phyloP scores from a whole-genome alignment of 768 basidiomycete genomes.

The Termitomyces eurrhizus region DNA sequence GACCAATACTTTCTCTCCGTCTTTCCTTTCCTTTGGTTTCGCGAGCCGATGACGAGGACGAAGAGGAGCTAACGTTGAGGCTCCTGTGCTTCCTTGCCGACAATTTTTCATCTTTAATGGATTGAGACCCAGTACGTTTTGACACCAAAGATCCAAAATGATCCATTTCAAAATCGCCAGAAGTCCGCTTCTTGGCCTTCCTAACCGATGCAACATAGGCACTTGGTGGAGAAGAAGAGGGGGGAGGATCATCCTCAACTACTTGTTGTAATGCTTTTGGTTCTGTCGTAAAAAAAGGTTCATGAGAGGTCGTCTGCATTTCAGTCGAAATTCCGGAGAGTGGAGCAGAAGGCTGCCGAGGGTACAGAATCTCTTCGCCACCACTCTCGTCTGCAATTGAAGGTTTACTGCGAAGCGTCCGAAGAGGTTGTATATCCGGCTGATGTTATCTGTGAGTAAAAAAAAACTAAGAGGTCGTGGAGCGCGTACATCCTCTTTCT shows the following conservation, averaged over 20 bases:
- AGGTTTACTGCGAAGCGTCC: conserved; percentile 52
- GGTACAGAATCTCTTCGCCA: conserved; percentile 87
- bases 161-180: conserved; percentile 81
- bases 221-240: conserved; percentile 55
- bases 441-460: conserved; percentile 20
- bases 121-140: conserved; percentile 36
- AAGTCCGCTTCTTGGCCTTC: conserved; percentile 69
- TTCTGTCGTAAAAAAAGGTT: conserved; percentile 22
- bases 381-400: conserved; percentile 83
- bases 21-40: conserved; percentile 51
- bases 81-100: conserved; percentile 67
- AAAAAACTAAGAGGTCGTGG: neutral
- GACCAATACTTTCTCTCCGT: conserved; percentile 48
- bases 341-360: conserved; percentile 46
- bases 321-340: conserved; percentile 24
- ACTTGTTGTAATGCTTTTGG: conserved; percentile 29
- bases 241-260: conserved; percentile 18
- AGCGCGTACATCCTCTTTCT: conserved; percentile 57
- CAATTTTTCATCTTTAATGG: conserved; percentile 46
- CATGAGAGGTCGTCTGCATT: conserved; percentile 19
- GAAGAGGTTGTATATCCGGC: conserved; percentile 43
- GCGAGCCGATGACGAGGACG: conserved; percentile 26
- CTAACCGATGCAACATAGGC: conserved; percentile 52
- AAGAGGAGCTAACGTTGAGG: conserved; percentile 50
- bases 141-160: conserved; percentile 57